phyloP scores from a whole-genome alignment of 2,329 filamentous ascomycete genomes.

The Trichoderma simmonsii region DNA sequence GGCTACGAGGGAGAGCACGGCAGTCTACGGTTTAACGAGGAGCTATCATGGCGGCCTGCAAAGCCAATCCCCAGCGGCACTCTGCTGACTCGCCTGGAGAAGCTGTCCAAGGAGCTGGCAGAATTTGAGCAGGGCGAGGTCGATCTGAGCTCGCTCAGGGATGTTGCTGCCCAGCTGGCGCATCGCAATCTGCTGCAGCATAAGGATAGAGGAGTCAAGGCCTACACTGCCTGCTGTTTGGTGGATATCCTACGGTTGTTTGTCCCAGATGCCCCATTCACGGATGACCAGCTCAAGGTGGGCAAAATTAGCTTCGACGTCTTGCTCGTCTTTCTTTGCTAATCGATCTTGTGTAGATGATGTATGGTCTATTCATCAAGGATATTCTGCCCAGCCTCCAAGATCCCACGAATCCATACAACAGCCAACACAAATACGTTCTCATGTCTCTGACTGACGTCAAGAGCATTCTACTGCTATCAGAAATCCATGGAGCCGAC shows the following conservation, averaged over 20 bases:
- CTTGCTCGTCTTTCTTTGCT: constrained; percentile 10
- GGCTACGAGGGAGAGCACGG: constrained; percentile 30
- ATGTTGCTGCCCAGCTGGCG: constrained; percentile 81
- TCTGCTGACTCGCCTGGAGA: constrained; percentile 75
- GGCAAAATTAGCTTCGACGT: constrained; percentile 23
- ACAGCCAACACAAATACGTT: constrained; percentile 88
- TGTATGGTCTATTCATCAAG: constrained; percentile 85
- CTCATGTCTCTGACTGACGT: constrained; percentile 84
- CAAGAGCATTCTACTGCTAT: constrained; percentile 89
- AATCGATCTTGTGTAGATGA: constrained; percentile 58
- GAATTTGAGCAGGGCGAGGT: constrained; percentile 84
- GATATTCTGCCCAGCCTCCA: constrained; percentile 81
- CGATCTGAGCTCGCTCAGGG: constrained; percentile 76
- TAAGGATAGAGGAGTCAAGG: constrained; percentile 90
- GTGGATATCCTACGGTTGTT: constrained; percentile 91
- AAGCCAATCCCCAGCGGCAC: constrained; percentile 82
- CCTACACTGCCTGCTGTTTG: constrained; percentile 82
- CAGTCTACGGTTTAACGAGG: constrained; percentile 74
- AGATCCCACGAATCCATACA: constrained; percentile 85
- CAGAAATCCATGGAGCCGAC: constrained; percentile 80
- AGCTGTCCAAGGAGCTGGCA: constrained; percentile 76
- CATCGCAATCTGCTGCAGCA: constrained; percentile 79
- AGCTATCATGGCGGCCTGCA: constrained; percentile 87
- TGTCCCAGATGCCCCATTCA: constrained; percentile 93
- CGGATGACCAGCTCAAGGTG: constrained; percentile 84